phyloP scores from a whole-genome alignment of 768 basidiomycete genomes.

The Tricholomella constricta region DNA sequence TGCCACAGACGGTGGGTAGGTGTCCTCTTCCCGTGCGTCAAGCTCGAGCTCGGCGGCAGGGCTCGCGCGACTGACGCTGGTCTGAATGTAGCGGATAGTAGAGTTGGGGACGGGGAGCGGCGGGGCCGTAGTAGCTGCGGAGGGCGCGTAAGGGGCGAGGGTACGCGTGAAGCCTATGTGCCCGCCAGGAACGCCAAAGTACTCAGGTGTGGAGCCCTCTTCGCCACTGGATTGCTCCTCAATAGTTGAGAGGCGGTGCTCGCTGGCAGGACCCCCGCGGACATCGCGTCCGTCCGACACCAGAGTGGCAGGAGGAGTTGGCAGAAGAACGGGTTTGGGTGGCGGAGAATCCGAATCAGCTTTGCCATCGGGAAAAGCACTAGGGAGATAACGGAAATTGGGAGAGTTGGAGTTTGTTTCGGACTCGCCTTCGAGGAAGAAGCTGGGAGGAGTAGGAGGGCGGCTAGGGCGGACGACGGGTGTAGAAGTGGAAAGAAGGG shows the following conservation, averaged over 20 bases:
- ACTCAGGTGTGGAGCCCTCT: conserved; percentile 6
- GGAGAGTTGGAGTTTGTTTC: conserved; percentile 30
- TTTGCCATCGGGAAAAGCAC: conserved; percentile 26
- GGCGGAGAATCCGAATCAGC: conserved; percentile 28
- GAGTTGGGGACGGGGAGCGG: conserved; percentile 23
- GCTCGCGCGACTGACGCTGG: neutral
- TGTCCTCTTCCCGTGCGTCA: conserved; percentile 1
- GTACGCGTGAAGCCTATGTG: neutral
- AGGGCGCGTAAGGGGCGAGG: conserved; percentile 14
- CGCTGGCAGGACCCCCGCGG: conserved; percentile 17
- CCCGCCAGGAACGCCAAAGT: conserved; percentile 2
- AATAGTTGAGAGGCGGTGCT: conserved; percentile 21
- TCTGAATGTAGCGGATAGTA: conserved; percentile 14
- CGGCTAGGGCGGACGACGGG: conserved; percentile 22
- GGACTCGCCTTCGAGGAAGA: conserved; percentile 37
- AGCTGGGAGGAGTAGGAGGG: conserved; percentile 41
- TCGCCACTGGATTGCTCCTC: conserved; percentile 17
- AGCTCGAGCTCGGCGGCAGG: neutral
- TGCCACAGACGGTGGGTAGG: conserved; percentile 9
- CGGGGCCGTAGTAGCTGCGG: conserved; percentile 10
- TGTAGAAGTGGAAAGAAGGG: conserved; percentile 17
- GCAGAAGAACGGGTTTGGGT: conserved; percentile 30
- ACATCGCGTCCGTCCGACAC: conserved; percentile 28
- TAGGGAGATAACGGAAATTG: conserved; percentile 28
- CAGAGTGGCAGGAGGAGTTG: conserved; percentile 40